Percentiles rank a stretch among this genome's conserved stretches.
Conservation (phyloP, 805 yeast species). For the Cyberlindnera samutprakarnensis region DNA sequence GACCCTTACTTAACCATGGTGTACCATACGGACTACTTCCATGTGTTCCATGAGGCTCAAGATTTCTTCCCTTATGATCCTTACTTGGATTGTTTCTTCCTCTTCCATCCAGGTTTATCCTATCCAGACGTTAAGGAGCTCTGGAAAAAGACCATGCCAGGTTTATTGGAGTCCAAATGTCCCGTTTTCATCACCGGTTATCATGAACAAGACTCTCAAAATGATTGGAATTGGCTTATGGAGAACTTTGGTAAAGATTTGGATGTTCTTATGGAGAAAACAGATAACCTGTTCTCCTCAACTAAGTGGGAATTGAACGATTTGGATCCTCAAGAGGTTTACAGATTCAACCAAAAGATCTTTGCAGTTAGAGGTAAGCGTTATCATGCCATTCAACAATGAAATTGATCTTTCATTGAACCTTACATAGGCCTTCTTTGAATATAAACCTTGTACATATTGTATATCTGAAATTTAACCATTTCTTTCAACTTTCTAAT, state of each 20-base stretch:
- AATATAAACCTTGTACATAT: constrained; percentile 1
- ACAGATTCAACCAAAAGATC: constrained; percentile 82
- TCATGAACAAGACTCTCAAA: constrained; percentile 61
- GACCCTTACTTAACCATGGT: constrained; percentile 69
- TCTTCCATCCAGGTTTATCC: constrained; percentile 92
- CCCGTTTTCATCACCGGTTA: constrained; percentile 87
- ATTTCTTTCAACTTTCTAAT: no score
- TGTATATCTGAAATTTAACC: not conserved
- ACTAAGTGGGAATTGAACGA: constrained; percentile 95
- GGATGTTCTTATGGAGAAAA: constrained; percentile 73
- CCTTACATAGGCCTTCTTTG: not conserved
- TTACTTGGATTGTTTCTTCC: constrained; percentile 83
- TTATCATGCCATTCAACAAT: constrained; percentile 67
- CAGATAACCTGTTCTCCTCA: constrained; percentile 68
- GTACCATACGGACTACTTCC: constrained; percentile 88
- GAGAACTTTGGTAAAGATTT: constrained; percentile 63
- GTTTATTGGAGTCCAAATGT: constrained; percentile 87
- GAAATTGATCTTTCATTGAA: no score
- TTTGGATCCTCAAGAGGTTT: constrained; percentile 84
- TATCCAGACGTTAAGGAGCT: constrained; percentile 70
- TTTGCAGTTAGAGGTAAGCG: constrained; percentile 96
- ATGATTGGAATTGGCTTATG: constrained; percentile 67
- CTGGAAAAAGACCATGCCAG: constrained; percentile 84
- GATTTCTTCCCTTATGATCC: constrained; percentile 99
- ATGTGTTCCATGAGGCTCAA: constrained; percentile 82